These are phyloP conservation scores for Fusarium torulosum DNA, from an alignment of 2,329 filamentous ascomycete genomes.

Conservation along the genomic window DNA sequence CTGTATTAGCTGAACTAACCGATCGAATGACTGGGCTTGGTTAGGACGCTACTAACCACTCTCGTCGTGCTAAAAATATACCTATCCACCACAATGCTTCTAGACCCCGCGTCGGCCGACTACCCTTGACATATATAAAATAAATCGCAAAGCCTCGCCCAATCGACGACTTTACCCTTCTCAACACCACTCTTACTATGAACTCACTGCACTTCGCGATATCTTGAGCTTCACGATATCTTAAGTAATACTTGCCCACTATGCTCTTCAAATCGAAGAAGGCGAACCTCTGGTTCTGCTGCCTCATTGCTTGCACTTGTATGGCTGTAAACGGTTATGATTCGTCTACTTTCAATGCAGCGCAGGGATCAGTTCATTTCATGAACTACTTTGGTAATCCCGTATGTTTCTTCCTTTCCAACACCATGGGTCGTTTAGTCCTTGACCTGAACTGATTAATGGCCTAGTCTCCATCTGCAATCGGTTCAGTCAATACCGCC, in stretches of 20 bases:
- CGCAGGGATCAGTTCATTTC: constrained; percentile 14
- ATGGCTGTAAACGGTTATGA: constrained; percentile 18
- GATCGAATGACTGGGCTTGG: neutral
- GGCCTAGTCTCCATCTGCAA: constrained; percentile 3
- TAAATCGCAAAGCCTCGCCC: neutral
- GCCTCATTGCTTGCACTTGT: constrained; percentile 9
- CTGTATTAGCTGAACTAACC: neutral
- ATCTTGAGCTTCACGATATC: too few relatives aligned
- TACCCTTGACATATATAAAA: neutral
- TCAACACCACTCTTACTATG: neutral
- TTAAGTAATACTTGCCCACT: neutral
- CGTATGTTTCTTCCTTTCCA: neutral
- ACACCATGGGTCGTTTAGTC: neutral
- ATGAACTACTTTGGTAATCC: constrained; percentile 20
- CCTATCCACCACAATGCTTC: neutral
- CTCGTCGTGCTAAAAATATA: neutral
- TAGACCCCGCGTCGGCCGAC: constrained; percentile 12
- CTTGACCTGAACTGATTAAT: neutral
- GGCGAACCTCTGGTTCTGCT: constrained; percentile 19
- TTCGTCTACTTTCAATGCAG: constrained; percentile 15
- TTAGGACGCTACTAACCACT: neutral
- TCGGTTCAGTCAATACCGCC: constrained; percentile 10
- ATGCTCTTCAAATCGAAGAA: constrained; percentile 17
- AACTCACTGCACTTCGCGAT: neutral
- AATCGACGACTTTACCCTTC: neutral